Conservation (phyloP, 1,284 basidiomycete genomes). For the Chalciporus piperatoides region DNA sequence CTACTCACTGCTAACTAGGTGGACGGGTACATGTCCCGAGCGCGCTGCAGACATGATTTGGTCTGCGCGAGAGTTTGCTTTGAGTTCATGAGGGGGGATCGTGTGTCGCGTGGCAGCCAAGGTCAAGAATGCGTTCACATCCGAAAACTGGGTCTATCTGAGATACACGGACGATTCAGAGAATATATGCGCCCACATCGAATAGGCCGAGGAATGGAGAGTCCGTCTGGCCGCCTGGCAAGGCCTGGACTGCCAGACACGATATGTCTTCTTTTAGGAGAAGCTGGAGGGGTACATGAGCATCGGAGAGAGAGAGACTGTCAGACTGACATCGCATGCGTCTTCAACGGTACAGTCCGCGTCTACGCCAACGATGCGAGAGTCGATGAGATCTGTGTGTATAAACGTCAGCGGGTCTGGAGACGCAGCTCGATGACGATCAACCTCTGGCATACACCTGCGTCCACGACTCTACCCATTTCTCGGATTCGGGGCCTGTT, state of each 20-base stretch:
- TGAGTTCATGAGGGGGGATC: constrained; percentile 53
- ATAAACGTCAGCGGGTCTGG: background rate
- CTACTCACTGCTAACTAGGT: constrained; percentile 69
- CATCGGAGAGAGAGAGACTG: background rate
- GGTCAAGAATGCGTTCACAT: constrained; percentile 78
- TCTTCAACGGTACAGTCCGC: constrained; percentile 70
- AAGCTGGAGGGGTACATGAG: constrained; percentile 38
- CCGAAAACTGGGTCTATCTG: constrained; percentile 56
- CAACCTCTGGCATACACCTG: constrained; percentile 52
- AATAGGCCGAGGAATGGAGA: constrained; percentile 60
- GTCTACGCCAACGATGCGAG: constrained; percentile 57
- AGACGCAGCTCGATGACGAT: background rate
- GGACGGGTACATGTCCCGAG: constrained; percentile 65
- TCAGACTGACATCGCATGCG: constrained; percentile 63
- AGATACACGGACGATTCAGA: constrained; percentile 4
- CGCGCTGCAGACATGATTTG: constrained; percentile 70
- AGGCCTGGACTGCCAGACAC: constrained; percentile 60
- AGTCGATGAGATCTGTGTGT: constrained; percentile 59
- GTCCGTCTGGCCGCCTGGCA: constrained; percentile 26
- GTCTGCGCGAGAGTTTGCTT: constrained; percentile 54
- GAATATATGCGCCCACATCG: constrained; percentile 50
- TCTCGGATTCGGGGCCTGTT: constrained; percentile 43
- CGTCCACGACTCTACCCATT: constrained; percentile 59
- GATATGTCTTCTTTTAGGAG: constrained; percentile 58
- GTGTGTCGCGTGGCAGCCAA: constrained; percentile 74